Evolutionary conservation across 495 filamentous ascomycete species (phyloP).

Genomic region (Hypoxylon rickii): DNA sequence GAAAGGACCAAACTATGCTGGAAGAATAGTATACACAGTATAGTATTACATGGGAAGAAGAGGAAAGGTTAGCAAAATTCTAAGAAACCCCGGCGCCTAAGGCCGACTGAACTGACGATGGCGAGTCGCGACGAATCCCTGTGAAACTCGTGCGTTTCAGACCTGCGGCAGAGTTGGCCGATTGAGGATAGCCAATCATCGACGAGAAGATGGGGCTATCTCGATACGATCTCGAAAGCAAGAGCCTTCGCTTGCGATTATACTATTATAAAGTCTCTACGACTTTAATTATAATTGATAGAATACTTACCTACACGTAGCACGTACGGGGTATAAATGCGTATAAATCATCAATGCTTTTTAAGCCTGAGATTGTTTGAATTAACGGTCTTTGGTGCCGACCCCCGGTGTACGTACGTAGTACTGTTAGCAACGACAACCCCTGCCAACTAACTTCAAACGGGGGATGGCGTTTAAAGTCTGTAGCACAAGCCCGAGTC

Average conservation of each 20-base stretch:
- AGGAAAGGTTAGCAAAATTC: slow-evolving; percentile 23
- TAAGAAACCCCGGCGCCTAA: slow-evolving; percentile 18
- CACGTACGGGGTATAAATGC: too few relatives aligned
- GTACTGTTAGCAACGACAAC: too few relatives aligned
- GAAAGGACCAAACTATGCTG: slow-evolving; percentile 5
- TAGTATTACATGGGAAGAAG: slow-evolving; percentile 6
- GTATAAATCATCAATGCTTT: too few relatives aligned
- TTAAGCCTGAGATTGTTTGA: background rate
- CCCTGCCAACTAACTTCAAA: background rate
- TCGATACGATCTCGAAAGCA: slow-evolving; percentile 14
- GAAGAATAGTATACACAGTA: slow-evolving; percentile 12
- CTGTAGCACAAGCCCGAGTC: background rate
- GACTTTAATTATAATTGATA: too few relatives aligned
- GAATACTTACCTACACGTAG: too few relatives aligned
- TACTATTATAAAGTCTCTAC: too few relatives aligned
- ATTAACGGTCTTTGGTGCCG: too few relatives aligned
- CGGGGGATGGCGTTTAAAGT: background rate
- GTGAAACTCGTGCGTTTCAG: slow-evolving; percentile 47
- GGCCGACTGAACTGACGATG: slow-evolving; percentile 30
- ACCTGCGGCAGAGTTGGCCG: slow-evolving; percentile 45
- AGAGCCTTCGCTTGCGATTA: too few relatives aligned
- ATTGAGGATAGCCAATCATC: slow-evolving; percentile 34
- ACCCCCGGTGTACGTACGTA: too few relatives aligned
- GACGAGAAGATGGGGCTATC: background rate
- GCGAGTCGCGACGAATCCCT: slow-evolving; percentile 19